phyloP scores from a whole-genome alignment of 345 rosid species.

The Draba incana region DNA sequence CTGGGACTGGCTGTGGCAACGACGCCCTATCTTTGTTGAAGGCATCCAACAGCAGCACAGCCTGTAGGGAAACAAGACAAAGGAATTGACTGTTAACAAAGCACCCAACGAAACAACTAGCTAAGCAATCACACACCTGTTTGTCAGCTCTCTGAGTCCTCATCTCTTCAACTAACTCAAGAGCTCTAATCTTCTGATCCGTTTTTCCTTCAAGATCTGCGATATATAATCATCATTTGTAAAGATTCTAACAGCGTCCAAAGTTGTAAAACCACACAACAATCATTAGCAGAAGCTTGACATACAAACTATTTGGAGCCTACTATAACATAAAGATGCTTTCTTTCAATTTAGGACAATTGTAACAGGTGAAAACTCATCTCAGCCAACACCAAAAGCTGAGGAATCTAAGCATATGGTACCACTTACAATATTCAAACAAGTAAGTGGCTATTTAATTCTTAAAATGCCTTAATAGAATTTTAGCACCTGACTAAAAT shows the following conservation, averaged over 20 bases:
- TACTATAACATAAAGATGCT: not conserved
- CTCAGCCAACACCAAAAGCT: slow-evolving; percentile 26
- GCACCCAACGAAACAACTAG: slow-evolving; percentile 6
- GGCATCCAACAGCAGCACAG: slow-evolving; percentile 93
- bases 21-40: slow-evolving; percentile 98
- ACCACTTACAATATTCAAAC: slow-evolving; percentile 1
- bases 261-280: slow-evolving; percentile 5
- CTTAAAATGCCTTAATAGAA: not conserved
- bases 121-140: slow-evolving; percentile 59
- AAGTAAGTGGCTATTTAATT: slow-evolving; percentile 1
- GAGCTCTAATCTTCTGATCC: slow-evolving; percentile 84
- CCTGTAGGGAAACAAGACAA: slow-evolving; percentile 52
- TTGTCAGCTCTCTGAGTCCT: slow-evolving; percentile 92
- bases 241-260: slow-evolving; percentile 18
- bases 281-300: slow-evolving; percentile 19
- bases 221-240: slow-evolving; percentile 19
- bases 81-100: slow-evolving; percentile 18
- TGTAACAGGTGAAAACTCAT: not conserved
- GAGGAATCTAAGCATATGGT: slow-evolving; percentile 3
- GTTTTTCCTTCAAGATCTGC: slow-evolving; percentile 94
- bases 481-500: not conserved
- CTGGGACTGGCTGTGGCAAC: slow-evolving; percentile 85
- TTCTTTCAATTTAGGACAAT: not conserved
- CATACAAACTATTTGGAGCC: slow-evolving; percentile 4
- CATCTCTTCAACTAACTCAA: slow-evolving; percentile 92